Conservation (phyloP, 2,329 filamentous ascomycete genomes). For the Pseudogymnoascus sp. region DNA sequence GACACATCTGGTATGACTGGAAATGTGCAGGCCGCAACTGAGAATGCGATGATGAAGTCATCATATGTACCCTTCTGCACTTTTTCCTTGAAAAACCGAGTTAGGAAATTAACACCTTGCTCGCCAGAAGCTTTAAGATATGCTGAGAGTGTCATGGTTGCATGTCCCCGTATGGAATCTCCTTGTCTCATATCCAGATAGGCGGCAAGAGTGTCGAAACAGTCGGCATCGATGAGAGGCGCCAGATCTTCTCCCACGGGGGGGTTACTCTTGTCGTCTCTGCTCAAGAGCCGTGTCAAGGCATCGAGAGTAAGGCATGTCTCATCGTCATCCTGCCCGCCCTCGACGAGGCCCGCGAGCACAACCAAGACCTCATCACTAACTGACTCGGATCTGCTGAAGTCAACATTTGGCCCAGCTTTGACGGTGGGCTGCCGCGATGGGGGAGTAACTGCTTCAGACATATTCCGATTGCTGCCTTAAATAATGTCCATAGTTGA, state of each 20-base stretch:
- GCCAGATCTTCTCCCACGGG: conserved; percentile 42
- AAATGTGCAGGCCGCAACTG: conserved; percentile 81
- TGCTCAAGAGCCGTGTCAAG: conserved; percentile 52
- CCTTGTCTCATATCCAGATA: conserved; percentile 80
- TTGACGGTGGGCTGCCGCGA: conserved; percentile 1
- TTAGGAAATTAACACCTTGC: conserved; percentile 61
- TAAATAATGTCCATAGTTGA: conserved; percentile 5
- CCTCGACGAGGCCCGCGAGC: conserved; percentile 84
- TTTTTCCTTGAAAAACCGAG: conserved; percentile 65
- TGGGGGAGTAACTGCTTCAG: background rate
- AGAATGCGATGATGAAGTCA: conserved; percentile 85
- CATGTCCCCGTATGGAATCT: conserved; percentile 67
- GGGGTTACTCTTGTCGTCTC: conserved; percentile 36
- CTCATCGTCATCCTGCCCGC: conserved; percentile 73
- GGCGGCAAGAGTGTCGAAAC: conserved; percentile 76
- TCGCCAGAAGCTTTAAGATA: conserved; percentile 72
- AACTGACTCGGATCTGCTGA: conserved; percentile 45
- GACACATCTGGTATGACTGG: conserved; percentile 73
- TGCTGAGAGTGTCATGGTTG: conserved; percentile 72
- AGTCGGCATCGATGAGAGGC: conserved; percentile 62
- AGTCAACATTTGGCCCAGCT: conserved; percentile 18
- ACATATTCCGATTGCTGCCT: conserved; percentile 8
- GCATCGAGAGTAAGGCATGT: conserved; percentile 52
- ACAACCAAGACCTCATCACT: conserved; percentile 42
- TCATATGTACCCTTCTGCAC: conserved; percentile 72